Conservation (phyloP, 192 early-diverging fungal genomes). For the Linnemannia schmuckeri region DNA sequence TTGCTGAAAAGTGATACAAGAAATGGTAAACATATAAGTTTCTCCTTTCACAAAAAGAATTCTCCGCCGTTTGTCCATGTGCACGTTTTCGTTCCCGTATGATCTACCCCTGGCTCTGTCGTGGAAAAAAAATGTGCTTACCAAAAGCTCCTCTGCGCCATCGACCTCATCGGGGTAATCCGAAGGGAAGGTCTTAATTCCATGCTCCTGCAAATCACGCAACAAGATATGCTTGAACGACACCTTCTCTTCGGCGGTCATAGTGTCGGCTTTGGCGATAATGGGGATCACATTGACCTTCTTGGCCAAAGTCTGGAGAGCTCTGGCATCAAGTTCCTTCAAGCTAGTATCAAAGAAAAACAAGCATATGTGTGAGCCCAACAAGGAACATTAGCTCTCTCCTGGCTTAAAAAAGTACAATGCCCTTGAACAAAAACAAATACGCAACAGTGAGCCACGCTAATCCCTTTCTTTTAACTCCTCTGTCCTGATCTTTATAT, state of each 20-base stretch:
- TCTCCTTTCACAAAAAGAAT: neutral
- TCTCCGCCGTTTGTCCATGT: neutral
- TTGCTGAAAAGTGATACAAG: conserved; percentile 56
- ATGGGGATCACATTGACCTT: conserved; percentile 89
- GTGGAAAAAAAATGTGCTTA: conserved; percentile 30
- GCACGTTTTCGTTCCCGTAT: neutral
- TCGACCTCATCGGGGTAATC: conserved; percentile 81
- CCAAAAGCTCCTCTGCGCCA: conserved; percentile 71
- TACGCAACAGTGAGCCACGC: neutral
- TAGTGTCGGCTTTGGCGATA: conserved; percentile 85
- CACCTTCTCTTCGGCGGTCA: conserved; percentile 74
- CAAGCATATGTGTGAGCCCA: conserved; percentile 12
- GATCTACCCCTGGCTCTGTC: neutral
- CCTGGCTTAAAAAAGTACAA: conserved; percentile 9
- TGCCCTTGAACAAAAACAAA: conserved; percentile 2
- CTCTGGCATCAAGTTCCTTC: conserved; percentile 72
- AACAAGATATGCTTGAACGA: conserved; percentile 77
- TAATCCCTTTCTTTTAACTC: neutral
- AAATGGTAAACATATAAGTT: neutral
- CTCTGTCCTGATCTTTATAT: neutral
- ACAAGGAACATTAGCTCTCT: conserved; percentile 23
- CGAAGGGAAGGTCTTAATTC: conserved; percentile 80
- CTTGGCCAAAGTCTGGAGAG: conserved; percentile 75
- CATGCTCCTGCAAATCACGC: conserved; percentile 72
- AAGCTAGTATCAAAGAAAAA: conserved; percentile 45